These are phyloP conservation scores for Termitomyces bulborhizus DNA, from an alignment of 768 basidiomycete species.

Conservation along the genomic window DNA sequence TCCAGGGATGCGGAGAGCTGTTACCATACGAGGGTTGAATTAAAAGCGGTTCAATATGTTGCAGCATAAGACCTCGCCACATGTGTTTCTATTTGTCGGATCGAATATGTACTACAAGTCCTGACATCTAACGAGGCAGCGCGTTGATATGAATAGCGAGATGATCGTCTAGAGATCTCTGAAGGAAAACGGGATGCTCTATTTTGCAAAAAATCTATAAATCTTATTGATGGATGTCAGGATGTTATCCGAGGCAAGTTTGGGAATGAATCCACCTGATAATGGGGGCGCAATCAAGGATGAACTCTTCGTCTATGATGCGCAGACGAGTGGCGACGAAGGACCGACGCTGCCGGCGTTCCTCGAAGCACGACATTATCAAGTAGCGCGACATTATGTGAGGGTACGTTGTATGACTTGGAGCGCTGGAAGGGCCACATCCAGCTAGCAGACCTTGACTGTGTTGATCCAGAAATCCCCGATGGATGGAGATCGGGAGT, in stretches of 20 bases:
- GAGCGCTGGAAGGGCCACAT: constrained; percentile 5
- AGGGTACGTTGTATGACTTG: not conserved
- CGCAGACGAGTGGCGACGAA: constrained; percentile 12
- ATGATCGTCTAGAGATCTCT: constrained; percentile 3
- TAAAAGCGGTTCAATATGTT: not conserved
- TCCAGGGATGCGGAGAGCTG: not conserved
- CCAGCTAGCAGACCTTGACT: constrained; percentile 3
- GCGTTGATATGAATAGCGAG: not conserved
- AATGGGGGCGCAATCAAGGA: constrained; percentile 5
- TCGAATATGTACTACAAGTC: not conserved
- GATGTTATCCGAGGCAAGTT: not conserved
- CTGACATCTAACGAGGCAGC: not conserved
- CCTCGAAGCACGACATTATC: constrained; percentile 7
- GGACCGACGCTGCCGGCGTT: constrained; percentile 7
- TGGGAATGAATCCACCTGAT: not conserved
- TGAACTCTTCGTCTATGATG: constrained; percentile 15
- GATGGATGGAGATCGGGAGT: not conserved
- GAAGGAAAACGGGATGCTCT: not conserved
- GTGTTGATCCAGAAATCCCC: not conserved
- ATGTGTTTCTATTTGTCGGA: not conserved
- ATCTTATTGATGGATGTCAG: not conserved
- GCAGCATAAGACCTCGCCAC: not conserved
- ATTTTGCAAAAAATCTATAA: not conserved
- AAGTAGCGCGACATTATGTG: not conserved
- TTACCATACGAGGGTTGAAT: not conserved